A percentile compares a stretch with the other conserved stretches of the same genome.
These are phyloP conservation scores for Nakazawaea ishiwadae DNA, from an alignment of 805 yeast genomes.

Conservation along the genomic window DNA sequence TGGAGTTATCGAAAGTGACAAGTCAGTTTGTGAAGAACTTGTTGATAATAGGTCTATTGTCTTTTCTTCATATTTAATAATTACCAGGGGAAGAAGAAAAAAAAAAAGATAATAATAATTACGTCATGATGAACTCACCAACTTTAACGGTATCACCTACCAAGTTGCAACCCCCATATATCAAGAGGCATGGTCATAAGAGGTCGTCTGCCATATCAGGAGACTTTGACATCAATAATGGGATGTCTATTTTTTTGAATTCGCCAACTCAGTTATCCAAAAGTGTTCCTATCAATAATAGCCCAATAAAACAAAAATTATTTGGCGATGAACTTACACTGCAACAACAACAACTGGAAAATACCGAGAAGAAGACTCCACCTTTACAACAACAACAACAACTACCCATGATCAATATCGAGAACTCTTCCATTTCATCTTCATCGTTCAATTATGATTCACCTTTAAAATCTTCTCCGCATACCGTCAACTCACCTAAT, in stretches of 20 bases:
- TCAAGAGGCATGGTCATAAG: constrained; percentile 68
- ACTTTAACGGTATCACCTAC: neutral
- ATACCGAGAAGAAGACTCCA: constrained; percentile 3
- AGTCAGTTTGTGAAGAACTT: too few species aligned
- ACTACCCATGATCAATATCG: neutral
- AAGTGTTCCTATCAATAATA: neutral
- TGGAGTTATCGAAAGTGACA: too few species aligned
- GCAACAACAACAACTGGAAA: neutral
- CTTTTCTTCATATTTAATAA: too few species aligned
- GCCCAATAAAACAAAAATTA: neutral
- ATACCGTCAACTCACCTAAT: neutral
- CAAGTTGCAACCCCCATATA: constrained; percentile 7
- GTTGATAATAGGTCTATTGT: too few species aligned
- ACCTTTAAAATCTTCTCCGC: neutral
- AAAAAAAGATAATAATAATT: too few species aligned
- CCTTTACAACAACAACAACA: constrained; percentile 3
- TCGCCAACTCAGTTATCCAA: constrained; percentile 14
- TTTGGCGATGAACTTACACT: neutral
- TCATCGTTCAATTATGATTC: neutral
- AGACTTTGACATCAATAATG: constrained; percentile 54
- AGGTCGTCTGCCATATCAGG: constrained; percentile 88
- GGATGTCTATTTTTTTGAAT: constrained; percentile 16
- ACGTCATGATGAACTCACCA: too few species aligned
- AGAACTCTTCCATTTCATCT: constrained; percentile 1
- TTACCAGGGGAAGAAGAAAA: too few species aligned